Conservation (phyloP, 768 basidiomycete species). For the Wakefieldia striispora region DNA sequence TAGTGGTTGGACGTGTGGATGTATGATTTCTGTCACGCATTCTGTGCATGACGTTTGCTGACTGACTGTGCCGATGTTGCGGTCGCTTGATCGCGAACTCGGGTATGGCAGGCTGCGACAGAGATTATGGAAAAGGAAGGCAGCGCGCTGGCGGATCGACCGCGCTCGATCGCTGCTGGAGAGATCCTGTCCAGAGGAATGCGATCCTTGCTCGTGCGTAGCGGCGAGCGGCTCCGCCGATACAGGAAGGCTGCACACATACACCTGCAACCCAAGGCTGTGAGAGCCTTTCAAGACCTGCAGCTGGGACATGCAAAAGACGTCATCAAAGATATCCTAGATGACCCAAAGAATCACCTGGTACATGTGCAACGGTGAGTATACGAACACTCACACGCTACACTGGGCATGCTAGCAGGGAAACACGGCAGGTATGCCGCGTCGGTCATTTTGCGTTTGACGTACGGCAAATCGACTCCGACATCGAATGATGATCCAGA, state of each 20-base stretch:
- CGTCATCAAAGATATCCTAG: conserved; percentile 28
- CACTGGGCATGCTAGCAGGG: background rate
- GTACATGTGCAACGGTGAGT: conserved; percentile 48
- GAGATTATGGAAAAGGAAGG: conserved; percentile 64
- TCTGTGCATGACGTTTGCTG: background rate
- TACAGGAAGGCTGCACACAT: conserved; percentile 47
- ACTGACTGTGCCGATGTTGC: no score
- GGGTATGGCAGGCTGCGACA: conserved; percentile 41
- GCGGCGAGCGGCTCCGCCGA: conserved; percentile 54
- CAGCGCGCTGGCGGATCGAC: conserved; percentile 46
- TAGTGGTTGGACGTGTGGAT: conserved; percentile 21
- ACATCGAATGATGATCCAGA: conserved; percentile 22
- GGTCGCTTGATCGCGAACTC: background rate
- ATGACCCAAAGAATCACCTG: conserved; percentile 34
- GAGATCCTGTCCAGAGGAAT: conserved; percentile 52
- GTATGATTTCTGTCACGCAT: conserved; percentile 2
- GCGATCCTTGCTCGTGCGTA: conserved; percentile 44
- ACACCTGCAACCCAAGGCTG: conserved; percentile 49
- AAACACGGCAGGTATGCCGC: conserved; percentile 22
- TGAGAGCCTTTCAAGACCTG: conserved; percentile 41
- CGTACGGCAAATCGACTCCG: conserved; percentile 26
- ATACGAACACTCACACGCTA: no score
- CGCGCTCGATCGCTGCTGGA: conserved; percentile 47
- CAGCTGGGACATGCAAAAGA: conserved; percentile 35
- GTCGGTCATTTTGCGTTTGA: conserved; percentile 20